Percentiles rank a stretch among this genome's conserved stretches.
Conservation (phyloP, 768 basidiomycete genomes). For the Brasilioporus rufonigricans region DNA sequence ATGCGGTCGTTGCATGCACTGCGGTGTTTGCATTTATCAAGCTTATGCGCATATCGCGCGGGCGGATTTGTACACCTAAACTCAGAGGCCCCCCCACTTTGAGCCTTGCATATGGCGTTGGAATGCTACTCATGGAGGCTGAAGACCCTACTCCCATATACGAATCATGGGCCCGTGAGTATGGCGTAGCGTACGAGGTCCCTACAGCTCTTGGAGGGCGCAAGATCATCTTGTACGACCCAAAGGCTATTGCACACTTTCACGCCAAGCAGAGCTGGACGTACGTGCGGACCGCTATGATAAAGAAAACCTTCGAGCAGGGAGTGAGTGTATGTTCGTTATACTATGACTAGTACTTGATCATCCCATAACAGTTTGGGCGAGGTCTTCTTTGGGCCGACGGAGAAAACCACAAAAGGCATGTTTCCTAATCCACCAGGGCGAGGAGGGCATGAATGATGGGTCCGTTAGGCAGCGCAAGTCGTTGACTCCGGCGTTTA, state of each 20-base stretch:
- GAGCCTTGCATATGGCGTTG: background rate
- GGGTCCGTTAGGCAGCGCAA: conserved; percentile 22
- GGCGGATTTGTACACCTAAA: background rate
- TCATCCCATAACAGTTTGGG: conserved; percentile 17
- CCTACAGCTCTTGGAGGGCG: background rate
- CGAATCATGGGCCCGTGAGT: background rate
- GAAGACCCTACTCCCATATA: background rate
- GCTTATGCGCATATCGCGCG: background rate
- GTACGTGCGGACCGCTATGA: background rate
- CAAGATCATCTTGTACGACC: background rate
- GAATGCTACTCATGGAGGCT: background rate
- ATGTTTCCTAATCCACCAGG: background rate
- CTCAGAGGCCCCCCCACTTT: background rate
- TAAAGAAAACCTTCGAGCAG: background rate
- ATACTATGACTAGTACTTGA: background rate
- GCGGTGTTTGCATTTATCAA: background rate
- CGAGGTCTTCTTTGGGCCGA: conserved; percentile 31
- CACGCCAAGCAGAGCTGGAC: background rate
- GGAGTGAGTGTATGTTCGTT: background rate
- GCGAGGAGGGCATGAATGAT: background rate
- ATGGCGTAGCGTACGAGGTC: background rate
- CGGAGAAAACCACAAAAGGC: conserved; percentile 47
- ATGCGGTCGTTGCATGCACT: no score
- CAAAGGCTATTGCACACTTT: no score
- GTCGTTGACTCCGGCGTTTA: conserved; percentile 27